Base-by-base conservation (phyloP, 805 yeast species). In the Sugiyamaella valdiviana region DNA sequence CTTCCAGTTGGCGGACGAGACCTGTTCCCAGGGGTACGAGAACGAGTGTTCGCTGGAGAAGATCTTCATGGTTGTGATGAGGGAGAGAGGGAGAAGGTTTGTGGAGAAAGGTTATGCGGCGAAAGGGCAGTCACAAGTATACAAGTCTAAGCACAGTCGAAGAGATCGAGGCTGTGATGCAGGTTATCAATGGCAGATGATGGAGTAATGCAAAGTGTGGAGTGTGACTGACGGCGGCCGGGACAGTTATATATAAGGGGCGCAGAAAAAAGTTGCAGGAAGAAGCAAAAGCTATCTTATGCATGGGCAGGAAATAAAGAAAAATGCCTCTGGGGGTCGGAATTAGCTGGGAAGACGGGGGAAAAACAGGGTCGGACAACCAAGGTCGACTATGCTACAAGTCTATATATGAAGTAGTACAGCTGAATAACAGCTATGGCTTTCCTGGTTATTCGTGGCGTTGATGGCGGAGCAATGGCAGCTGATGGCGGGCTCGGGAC, bases 1-100 rank as follows among this genome's bases (percentile, higher is more conserved):
- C 56, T 78, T 80, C 99, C 99, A 91, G 67, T 90, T 89, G 45
- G 98, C 97, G 1, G 95, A 89, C 0, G 96, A 84, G 21, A 91
- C 95, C 58, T 85, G 88, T 21, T 85, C 95, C 97, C 98, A 91
- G 0, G 95, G 79, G 62, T 93, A 90, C 48, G 79, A 71, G 65
- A 88, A 91, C 38, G 68, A 71, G 63, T 85, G 91, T 16, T 73
- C 66, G 36, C 85, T 76, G 38, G 78, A 79, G 63, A 88, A 90
- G 42, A 91, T 72, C 65, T 83, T 87, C 99, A 91, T 91, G 26
- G 35, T 22, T 15, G 9, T 7, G 6, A 24, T 6, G 10, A 24
- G 9, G 29, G 29, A 24, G 29, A 24, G 29, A n/a, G n/a, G n/a
- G n/a, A n/a, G n/a, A n/a, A n/a, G n/a, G n/a, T n/a, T n/a, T n/a